A percentile compares a stretch with the other conserved stretches of the same genome.
Evolutionary conservation across 306 rosid species (phyloP).

Genomic region (Morella rubra): DNA sequence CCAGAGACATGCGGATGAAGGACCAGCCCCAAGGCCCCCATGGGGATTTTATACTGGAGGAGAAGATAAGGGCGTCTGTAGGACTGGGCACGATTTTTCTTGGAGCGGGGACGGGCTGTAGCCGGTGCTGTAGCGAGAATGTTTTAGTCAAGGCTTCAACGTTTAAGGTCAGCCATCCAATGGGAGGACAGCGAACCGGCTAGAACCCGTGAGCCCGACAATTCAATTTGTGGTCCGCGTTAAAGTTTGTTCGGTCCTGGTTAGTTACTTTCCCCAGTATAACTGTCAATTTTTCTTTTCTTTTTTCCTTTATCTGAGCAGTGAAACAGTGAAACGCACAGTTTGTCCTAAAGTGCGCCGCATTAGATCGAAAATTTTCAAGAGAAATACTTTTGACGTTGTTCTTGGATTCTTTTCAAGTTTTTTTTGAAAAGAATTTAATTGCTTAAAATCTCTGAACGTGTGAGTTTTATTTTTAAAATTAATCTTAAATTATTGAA

Average conservation of each 20-base stretch:
- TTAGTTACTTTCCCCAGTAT: no score
- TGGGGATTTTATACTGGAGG: no score
- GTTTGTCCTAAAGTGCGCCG: neutral
- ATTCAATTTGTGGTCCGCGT: neutral
- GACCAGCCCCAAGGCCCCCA: no score
- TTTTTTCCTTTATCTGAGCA: no score
- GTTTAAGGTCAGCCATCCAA: neutral
- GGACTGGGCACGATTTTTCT: neutral
- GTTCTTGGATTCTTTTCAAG: no score
- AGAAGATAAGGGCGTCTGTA: neutral
- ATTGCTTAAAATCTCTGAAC: no score
- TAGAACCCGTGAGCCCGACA: neutral
- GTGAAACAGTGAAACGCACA: no score
- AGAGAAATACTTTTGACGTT: no score
- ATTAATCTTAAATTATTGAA: no score
- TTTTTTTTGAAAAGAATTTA: no score
- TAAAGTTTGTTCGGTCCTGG: neutral
- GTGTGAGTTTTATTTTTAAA: no score
- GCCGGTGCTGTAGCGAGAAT: slow-evolving; percentile 1
- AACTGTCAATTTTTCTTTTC: no score
- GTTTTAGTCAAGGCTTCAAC: neutral
- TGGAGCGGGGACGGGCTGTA: slow-evolving; percentile 17
- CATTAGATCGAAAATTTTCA: neutral
- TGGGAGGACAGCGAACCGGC: neutral
- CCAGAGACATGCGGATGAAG: neutral